A percentile compares a stretch with the other conserved stretches of the same genome.
phyloP scores from a whole-genome alignment of 352 stramenopile genomes.

The Phytophthora syringae region DNA sequence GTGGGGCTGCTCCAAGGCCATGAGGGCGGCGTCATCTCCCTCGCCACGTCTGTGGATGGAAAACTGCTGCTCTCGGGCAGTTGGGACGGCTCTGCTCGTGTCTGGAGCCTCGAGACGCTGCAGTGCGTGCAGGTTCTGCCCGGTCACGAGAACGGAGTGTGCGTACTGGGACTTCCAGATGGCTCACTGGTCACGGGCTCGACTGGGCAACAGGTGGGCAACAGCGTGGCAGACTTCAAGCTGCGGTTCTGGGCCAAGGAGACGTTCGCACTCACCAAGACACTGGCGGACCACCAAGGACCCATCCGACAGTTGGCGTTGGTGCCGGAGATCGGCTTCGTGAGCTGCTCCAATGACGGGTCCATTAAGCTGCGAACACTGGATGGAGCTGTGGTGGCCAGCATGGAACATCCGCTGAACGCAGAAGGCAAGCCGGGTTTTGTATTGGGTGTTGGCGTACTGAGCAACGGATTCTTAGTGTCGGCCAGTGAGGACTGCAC shows the following conservation, averaged over 20 bases:
- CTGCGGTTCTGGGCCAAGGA: conserved; percentile 78
- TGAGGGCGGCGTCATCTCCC: conserved; percentile 80
- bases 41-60: conserved; percentile 47
- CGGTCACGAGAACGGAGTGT: conserved; percentile 86
- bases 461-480: conserved; percentile 63
- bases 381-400: conserved; percentile 63
- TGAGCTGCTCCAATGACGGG: conserved; percentile 88
- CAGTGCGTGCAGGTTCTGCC: conserved; percentile 64
- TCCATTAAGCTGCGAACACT: conserved; percentile 73
- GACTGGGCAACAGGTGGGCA: conserved; percentile 77
- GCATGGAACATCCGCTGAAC: conserved; percentile 82
- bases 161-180: conserved; percentile 70
- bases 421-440: conserved; percentile 86
- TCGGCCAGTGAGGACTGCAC: conserved; percentile 88
- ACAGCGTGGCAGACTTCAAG: conserved; percentile 80
- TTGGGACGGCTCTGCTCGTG: conserved; percentile 81
- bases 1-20: conserved; percentile 59
- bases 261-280: conserved; percentile 55
- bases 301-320: conserved; percentile 77
- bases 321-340: conserved; percentile 73
- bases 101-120: conserved; percentile 68
- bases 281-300: conserved; percentile 64
- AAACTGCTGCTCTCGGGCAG: conserved; percentile 74
- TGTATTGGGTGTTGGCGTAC: conserved; percentile 72
- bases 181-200: conserved; percentile 77